phyloP scores from a whole-genome alignment of 768 basidiomycete species.

The Mrakia blollopis region DNA sequence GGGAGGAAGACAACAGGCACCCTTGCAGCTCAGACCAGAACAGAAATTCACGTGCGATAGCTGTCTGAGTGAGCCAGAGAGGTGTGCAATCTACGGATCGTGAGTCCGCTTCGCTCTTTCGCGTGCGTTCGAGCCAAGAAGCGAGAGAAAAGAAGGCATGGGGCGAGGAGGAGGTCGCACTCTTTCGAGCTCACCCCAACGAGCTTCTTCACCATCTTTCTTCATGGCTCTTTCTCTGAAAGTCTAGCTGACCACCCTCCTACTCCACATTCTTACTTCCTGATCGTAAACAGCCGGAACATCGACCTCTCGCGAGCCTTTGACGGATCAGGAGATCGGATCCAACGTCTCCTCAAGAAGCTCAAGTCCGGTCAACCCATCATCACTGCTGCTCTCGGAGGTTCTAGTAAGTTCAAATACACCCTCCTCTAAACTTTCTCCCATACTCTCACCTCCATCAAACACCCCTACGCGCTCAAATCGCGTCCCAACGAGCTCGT shows the following conservation, averaged over 20 bases:
- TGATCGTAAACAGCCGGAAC: not conserved
- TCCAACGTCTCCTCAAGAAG: constrained; percentile 3
- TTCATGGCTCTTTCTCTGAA: no score
- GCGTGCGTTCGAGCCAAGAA: no score
- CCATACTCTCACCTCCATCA: not conserved
- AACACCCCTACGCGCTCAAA: not conserved
- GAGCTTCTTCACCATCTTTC: no score
- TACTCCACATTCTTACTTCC: not conserved
- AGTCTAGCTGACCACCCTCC: not conserved
- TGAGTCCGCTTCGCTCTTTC: not conserved
- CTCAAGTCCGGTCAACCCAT: constrained; percentile 4
- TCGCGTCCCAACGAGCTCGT: not conserved
- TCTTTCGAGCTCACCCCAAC: not conserved
- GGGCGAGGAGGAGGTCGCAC: not conserved
- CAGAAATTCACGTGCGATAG: constrained; percentile 1
- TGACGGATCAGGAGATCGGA: constrained; percentile 1
- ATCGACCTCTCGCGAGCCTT: constrained; percentile 9
- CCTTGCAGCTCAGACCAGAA: not conserved
- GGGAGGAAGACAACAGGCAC: not conserved
- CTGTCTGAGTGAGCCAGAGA: not conserved
- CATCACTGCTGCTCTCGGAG: constrained; percentile 12
- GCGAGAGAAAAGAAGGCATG: not conserved
- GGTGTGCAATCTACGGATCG: not conserved
- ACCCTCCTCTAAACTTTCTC: not conserved
- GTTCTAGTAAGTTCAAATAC: not conserved